Base-by-base conservation (phyloP, 768 basidiomycete genomes). In the Hericium coralloides region DNA sequence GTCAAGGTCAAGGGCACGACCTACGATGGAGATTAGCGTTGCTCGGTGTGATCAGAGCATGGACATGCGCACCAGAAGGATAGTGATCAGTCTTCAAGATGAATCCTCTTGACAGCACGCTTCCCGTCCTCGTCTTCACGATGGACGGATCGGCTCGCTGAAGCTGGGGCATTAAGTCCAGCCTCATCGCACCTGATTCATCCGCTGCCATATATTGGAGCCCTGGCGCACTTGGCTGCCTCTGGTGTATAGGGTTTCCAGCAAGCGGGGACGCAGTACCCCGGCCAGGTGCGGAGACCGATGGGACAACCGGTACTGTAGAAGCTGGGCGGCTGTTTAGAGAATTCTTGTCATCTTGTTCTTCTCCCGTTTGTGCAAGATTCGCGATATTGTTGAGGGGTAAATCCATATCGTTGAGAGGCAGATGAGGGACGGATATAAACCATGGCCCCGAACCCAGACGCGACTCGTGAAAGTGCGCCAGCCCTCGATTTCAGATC, bases 61-160 rank as follows among this genome's bases (percentile, higher is more conserved):
- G 31, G 7, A 31, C 31, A 31, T 31, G 37, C 63, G 39, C 51
- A 66, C 87, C 87, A 59, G 87, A 87, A 37, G 88, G 87, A 70
- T 91, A 87, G 68, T 87, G 78, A 72, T 97, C 95, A 17, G 93
- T 95, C 76, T 98, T 99, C 64, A 99, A 73, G 55, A 99, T 95
- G 68, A 94, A 92, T 0, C 93, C 91, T 60, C 92, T 74, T 3
- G 88, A 85, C 6, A 95, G 74, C 37, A 95, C 92, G 63, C 87
- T 90, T 17, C 92, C 92, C 0, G 78, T 76, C 57, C 92, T 78
- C 6, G 88, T 85, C 73, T 92, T 92, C 56, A 94, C 92, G 37
- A 94, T 78, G 1, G 84, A 84, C 1, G 84, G 75, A 52, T 80
- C 85, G 31, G 86, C 85, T 20, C 81, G 81, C 58, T 83, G 78